Evolutionary conservation across 1,139 yeast species (phyloP), one percentile per base, ranked within the genome.

Genomic region (Geotrichum klebahnii): DNA sequence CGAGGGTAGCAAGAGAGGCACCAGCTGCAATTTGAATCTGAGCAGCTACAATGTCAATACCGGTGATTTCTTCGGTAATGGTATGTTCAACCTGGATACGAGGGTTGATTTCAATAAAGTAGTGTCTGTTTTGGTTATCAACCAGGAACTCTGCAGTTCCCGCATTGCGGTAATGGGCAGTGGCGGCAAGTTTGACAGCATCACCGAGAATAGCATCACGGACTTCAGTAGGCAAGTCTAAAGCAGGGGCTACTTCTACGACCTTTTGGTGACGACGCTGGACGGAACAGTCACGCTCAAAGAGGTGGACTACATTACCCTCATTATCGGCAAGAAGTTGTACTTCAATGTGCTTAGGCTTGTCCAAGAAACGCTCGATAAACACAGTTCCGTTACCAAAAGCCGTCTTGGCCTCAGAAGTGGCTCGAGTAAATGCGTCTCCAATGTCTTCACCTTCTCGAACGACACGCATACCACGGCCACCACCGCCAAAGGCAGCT

Each of bases 401-500:
- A 12, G 98, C 84, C 40, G 96, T 79, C 66, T 82, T 78, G 53
- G 98, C 98, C 74, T 94, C 98, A 35, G 95, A 84, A 38, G 86
- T 81, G 41, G 98, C 98, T 72, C 98, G 83, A 64, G 77, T 75
- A 74, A 92, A 92, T 34, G 97, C 97, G 68, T 92, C 97, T 48
- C 69, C 82, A 56, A 92, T 81, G 66, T 84, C 89, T 60, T 92
- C 98, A 61, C 97, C 97, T 69, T 92, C 97, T 66, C 95, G 79
- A 46, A 94, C 98, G 48, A 92, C 97, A 74, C 98, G 83, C 98
- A 92, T 92, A 77, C 98, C 98, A 73, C 98, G 83, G 66, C 99
- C 98, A 77, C 98, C 98, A 73, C 98, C 98, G 69, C 99, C 98
- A 67, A 86, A 92, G 41, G 98, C 98, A 40, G 99, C 98, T 73